Evolutionary conservation across 164 flowering plant genomes (phyloP).

Genomic region (Vitis riparia): DNA sequence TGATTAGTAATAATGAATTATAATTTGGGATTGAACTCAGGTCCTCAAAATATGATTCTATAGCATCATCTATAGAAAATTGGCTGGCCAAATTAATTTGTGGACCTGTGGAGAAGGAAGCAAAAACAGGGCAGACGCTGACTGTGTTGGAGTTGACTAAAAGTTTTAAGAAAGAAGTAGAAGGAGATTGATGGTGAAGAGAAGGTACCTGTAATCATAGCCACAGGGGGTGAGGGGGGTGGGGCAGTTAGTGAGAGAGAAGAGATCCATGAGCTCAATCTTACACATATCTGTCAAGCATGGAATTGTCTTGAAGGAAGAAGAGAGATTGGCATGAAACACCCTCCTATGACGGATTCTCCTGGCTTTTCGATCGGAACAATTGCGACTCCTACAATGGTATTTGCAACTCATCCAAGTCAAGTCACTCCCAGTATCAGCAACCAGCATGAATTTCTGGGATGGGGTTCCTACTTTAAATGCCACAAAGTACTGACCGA

Average conservation of each 20-base stretch:
- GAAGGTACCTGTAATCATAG: slow-evolving; percentile 56
- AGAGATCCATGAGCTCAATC: slow-evolving; percentile 30
- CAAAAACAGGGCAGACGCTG: not conserved
- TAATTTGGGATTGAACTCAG: too few species aligned
- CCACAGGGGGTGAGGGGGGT: slow-evolving; percentile 42
- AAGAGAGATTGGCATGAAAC: slow-evolving; percentile 39
- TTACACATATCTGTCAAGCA: slow-evolving; percentile 49
- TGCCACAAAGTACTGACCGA: slow-evolving; percentile 53
- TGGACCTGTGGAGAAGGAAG: not conserved
- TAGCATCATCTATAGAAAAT: too few species aligned
- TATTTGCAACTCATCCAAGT: slow-evolving; percentile 72
- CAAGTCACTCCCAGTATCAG: slow-evolving; percentile 77
- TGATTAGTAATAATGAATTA: too few species aligned
- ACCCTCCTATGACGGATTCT: slow-evolving; percentile 4
- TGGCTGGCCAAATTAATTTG: not conserved
- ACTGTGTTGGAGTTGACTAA: too few species aligned
- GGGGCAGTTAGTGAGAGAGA: slow-evolving; percentile 50
- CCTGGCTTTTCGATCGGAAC: slow-evolving; percentile 1
- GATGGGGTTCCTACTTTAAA: slow-evolving; percentile 67
- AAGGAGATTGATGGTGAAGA: not conserved
- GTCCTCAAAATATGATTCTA: too few species aligned
- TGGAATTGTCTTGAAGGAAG: slow-evolving; percentile 40
- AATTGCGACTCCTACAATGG: slow-evolving; percentile 3
- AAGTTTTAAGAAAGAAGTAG: not conserved
- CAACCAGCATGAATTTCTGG: slow-evolving; percentile 48